Evolutionary conservation across 805 yeast species (phyloP).

Genomic region (Pichia sporocuriosa): DNA sequence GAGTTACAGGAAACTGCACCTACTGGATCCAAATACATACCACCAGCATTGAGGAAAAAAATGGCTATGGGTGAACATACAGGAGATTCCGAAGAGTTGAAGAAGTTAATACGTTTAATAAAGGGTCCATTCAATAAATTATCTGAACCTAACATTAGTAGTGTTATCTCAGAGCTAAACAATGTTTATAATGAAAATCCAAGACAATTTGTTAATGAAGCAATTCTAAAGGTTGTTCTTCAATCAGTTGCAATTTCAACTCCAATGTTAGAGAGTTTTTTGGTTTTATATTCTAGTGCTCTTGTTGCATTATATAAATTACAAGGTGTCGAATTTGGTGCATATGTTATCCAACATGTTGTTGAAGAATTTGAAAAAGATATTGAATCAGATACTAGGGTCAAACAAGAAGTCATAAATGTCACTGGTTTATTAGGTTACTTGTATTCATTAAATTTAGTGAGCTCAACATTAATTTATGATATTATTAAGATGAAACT

Average conservation of each 20-base stretch:
- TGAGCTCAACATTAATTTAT: conserved; percentile 68
- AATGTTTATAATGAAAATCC: conserved; percentile 59
- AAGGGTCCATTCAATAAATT: conserved; percentile 83
- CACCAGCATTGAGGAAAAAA: conserved; percentile 75
- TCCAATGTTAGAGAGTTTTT: conserved; percentile 68
- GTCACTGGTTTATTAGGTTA: conserved; percentile 68
- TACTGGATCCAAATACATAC: conserved; percentile 52
- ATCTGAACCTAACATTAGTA: conserved; percentile 76
- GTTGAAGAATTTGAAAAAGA: conserved; percentile 60
- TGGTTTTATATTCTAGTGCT: conserved; percentile 72
- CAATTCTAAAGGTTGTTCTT: conserved; percentile 53
- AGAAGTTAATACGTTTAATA: conserved; percentile 50
- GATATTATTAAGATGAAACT: conserved; percentile 52
- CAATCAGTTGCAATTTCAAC: conserved; percentile 60
- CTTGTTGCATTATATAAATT: conserved; percentile 66
- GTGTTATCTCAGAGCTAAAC: conserved; percentile 65
- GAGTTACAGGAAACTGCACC: conserved; percentile 20
- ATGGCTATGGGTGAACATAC: conserved; percentile 30
- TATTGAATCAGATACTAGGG: conserved; percentile 24
- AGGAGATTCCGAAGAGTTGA: conserved; percentile 38
- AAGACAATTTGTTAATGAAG: conserved; percentile 71
- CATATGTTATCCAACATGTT: conserved; percentile 67
- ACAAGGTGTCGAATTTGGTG: conserved; percentile 88
- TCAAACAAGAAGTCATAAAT: conserved; percentile 38
- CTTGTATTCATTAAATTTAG: conserved; percentile 68